Evolutionary conservation across 495 filamentous ascomycete species (phyloP).

Genomic region (Neurospora sp.): DNA sequence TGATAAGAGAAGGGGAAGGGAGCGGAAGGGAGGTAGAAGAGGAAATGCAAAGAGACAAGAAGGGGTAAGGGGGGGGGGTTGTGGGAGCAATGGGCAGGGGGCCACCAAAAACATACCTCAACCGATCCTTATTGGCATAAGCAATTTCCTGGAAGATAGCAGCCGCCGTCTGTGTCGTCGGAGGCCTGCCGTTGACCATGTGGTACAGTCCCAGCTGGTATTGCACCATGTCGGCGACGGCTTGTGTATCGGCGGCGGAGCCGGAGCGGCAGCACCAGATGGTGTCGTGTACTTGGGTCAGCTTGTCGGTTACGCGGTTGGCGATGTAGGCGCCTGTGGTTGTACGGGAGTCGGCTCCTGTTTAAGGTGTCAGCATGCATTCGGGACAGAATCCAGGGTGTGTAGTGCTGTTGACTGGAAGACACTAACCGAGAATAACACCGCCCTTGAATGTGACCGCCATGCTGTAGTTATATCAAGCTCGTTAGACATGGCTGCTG

Average conservation of each 20-base stretch:
- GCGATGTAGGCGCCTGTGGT: constrained; percentile 99
- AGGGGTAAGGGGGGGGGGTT: neutral
- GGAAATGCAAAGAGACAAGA: neutral
- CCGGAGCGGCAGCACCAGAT: constrained; percentile 99
- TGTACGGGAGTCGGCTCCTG: constrained; percentile 88
- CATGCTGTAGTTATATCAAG: constrained; percentile 43
- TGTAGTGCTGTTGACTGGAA: neutral
- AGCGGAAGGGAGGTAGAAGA: neutral
- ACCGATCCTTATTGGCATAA: constrained; percentile 89
- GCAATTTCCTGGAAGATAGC: constrained; percentile 95
- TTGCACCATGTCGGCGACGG: constrained; percentile 93
- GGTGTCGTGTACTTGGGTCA: constrained; percentile 95
- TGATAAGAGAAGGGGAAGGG: neutral
- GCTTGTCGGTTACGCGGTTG: constrained; percentile 97
- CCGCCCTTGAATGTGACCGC: constrained; percentile 96
- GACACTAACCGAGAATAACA: constrained; percentile 69
- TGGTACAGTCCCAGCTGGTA: constrained; percentile 92
- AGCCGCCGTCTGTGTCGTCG: constrained; percentile 88
- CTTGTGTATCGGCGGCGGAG: constrained; percentile 95
- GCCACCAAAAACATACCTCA: constrained; percentile 47
- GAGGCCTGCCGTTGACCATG: constrained; percentile 74
- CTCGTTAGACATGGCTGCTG: constrained; percentile 12
- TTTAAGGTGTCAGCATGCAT: neutral
- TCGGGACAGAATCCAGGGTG: neutral
- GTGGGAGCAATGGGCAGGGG: neutral